Conservation (phyloP, 106 monocot species). For the Apostasia shenzhenica region DNA sequence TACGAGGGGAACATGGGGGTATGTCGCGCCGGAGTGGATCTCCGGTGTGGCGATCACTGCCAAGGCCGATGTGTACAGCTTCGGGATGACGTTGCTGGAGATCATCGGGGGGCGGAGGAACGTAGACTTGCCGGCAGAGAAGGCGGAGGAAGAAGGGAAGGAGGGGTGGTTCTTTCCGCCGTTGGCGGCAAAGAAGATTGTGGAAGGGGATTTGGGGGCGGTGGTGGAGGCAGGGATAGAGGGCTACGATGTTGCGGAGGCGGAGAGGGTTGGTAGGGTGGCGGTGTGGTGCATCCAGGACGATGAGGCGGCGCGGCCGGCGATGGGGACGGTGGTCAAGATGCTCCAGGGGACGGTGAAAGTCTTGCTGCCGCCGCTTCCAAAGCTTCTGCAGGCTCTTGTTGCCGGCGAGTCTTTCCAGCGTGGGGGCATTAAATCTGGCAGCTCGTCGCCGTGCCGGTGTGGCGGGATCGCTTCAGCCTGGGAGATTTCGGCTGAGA, state of each 20-base stretch:
- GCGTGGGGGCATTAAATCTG: conserved; percentile 7
- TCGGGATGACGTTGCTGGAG: conserved; percentile 63
- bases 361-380: conserved; percentile 30
- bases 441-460: neutral
- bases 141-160: neutral
- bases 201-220: conserved; percentile 26
- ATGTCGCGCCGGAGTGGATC: conserved; percentile 73
- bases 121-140: conserved; percentile 12
- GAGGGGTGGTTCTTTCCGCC: conserved; percentile 44
- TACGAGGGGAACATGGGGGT: conserved; percentile 54
- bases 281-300: conserved; percentile 75
- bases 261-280: conserved; percentile 28
- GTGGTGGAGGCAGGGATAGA: conserved; percentile 31
- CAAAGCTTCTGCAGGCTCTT: conserved; percentile 44
- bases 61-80: conserved; percentile 69
- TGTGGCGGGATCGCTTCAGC: neutral
- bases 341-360: conserved; percentile 50
- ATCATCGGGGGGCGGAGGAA: conserved; percentile 45
- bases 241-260: conserved; percentile 18
- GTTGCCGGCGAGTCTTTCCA: conserved; percentile 48
- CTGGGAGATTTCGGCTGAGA: conserved; percentile 1
- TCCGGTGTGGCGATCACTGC: conserved; percentile 43
- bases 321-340: conserved; percentile 50
- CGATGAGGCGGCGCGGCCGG: conserved; percentile 35
- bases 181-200: conserved; percentile 37